These are phyloP conservation scores for Phyllosticta capitalensis DNA, from an alignment of 2,329 filamentous ascomycete species.

Conservation along the genomic window DNA sequence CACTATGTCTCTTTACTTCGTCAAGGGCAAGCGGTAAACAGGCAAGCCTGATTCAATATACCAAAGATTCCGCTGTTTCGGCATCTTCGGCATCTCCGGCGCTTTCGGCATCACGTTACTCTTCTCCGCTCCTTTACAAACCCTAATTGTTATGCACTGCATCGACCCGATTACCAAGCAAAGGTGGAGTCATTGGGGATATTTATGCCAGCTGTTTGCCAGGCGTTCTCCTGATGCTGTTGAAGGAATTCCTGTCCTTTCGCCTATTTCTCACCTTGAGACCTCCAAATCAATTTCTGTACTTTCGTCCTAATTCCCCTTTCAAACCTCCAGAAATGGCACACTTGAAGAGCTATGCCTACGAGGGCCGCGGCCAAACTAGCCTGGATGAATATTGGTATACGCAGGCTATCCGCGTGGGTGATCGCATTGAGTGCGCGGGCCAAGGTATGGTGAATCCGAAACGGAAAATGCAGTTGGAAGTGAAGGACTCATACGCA, in stretches of 20 bases:
- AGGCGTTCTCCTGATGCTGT: too few species aligned
- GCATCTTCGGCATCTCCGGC: not conserved
- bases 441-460: constrained; percentile 24
- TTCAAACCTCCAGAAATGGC: constrained; percentile 13
- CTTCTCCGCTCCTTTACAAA: too few species aligned
- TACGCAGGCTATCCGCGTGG: constrained; percentile 27
- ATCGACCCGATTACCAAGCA: not conserved
- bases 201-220: not conserved
- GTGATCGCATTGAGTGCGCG: constrained; percentile 25
- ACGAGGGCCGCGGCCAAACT: constrained; percentile 29
- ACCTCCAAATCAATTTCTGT: too few species aligned
- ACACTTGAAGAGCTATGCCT: constrained; percentile 28
- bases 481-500: not conserved
- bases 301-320: too few species aligned
- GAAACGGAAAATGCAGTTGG: not conserved
- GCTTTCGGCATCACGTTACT: not conserved
- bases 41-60: not conserved
- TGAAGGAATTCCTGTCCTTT: not conserved
- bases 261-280: too few species aligned
- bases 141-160: too few species aligned
- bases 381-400: constrained; percentile 25
- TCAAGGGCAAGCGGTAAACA: too few species aligned
- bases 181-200: not conserved
- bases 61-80: not conserved
- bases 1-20: too few species aligned